Evolutionary conservation across 2,329 filamentous ascomycete genomes (phyloP).

Genomic region (Scleromitrula shiraiana): DNA sequence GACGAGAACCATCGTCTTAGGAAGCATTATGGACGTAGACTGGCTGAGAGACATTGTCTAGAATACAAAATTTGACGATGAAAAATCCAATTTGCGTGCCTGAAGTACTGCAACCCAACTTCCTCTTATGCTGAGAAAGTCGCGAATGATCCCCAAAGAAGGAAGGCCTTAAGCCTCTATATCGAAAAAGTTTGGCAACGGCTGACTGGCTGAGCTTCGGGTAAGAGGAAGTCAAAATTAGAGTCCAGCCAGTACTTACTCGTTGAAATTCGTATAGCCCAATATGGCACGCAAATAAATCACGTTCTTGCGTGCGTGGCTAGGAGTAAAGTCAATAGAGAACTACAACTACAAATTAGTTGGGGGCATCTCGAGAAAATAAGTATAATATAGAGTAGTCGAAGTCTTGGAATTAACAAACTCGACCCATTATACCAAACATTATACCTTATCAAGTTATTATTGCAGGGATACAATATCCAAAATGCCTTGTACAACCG

Average conservation of each 20-base stretch:
- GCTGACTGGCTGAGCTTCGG: slow-evolving; percentile 4
- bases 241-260: slow-evolving; percentile 5
- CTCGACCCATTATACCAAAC: neutral
- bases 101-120: slow-evolving; percentile 1
- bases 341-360: slow-evolving; percentile 4
- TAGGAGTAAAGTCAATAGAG: neutral
- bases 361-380: neutral
- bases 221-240: neutral
- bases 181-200: slow-evolving; percentile 2
- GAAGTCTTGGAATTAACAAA: neutral
- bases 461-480: slow-evolving; percentile 7
- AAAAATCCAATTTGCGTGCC: neutral
- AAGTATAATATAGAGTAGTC: slow-evolving; percentile 8
- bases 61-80: neutral
- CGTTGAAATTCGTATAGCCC: neutral
- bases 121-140: slow-evolving; percentile 1
- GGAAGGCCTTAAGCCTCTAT: slow-evolving; percentile 6
- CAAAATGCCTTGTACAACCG: slow-evolving; percentile 15
- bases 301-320: slow-evolving; percentile 1
- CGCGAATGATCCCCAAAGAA: neutral
- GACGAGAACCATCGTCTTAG: slow-evolving; percentile 16
- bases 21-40: neutral
- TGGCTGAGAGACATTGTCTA: neutral
- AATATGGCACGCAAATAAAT: slow-evolving; percentile 10
- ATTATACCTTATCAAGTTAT: too few species aligned